Conservation (phyloP, 495 filamentous ascomycete species). For the Bombardia bombarda region DNA sequence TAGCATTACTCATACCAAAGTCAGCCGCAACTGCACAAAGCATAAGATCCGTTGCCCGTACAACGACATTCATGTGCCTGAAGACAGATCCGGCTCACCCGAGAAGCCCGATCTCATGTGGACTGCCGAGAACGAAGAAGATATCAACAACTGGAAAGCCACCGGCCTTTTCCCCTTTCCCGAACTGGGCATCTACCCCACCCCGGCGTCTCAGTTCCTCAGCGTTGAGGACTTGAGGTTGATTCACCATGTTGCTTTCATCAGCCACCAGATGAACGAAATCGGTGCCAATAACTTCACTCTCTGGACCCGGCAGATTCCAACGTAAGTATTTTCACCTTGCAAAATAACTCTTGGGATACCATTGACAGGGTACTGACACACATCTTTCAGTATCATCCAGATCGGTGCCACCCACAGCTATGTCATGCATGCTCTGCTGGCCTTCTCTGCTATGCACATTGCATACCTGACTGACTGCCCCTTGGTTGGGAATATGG, state of each 20-base stretch:
- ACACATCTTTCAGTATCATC: slow-evolving; percentile 57
- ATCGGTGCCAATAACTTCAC: slow-evolving; percentile 73
- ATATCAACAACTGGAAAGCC: slow-evolving; percentile 74
- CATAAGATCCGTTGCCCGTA: slow-evolving; percentile 98
- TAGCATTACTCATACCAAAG: slow-evolving; percentile 18
- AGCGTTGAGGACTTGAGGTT: slow-evolving; percentile 73
- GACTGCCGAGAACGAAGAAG: slow-evolving; percentile 71
- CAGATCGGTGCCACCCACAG: slow-evolving; percentile 68
- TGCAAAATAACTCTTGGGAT: not conserved
- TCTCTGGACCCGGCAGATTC: slow-evolving; percentile 86
- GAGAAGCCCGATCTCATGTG: slow-evolving; percentile 73
- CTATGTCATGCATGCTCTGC: slow-evolving; percentile 88
- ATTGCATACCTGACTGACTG: slow-evolving; percentile 80
- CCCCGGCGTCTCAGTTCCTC: slow-evolving; percentile 55
- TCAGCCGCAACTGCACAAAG: slow-evolving; percentile 94
- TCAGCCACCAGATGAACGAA: slow-evolving; percentile 72
- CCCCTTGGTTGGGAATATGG: slow-evolving; percentile 73
- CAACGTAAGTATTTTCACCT: slow-evolving; percentile 55
- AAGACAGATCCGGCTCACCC: slow-evolving; percentile 56
- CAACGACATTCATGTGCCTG: slow-evolving; percentile 66
- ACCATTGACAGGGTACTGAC: slow-evolving; percentile 27
- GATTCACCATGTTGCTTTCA: slow-evolving; percentile 82
- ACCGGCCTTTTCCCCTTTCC: slow-evolving; percentile 85
- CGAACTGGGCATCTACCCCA: slow-evolving; percentile 62
- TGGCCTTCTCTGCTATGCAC: slow-evolving; percentile 86